A percentile compares a stretch with the other conserved stretches of the same genome.
Evolutionary conservation across 805 yeast species (phyloP).

Genomic region (Lipomyces sp.): DNA sequence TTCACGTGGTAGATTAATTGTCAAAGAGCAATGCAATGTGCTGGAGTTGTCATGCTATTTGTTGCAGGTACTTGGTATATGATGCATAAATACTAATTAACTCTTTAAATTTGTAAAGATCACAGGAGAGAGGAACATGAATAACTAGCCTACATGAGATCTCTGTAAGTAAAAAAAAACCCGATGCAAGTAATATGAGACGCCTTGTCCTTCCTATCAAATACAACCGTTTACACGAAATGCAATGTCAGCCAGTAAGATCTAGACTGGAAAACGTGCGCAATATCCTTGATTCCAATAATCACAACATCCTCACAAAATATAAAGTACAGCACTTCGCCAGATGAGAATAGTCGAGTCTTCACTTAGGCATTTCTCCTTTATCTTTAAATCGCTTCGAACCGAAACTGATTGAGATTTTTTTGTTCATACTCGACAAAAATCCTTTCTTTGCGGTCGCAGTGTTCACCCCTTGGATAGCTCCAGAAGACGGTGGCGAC

Average conservation of each 20-base stretch:
- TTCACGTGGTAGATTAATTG: not conserved
- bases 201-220: not conserved
- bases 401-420: conserved; percentile 18
- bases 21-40: not conserved
- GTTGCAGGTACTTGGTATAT: not conserved
- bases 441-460: conserved; percentile 16
- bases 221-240: not conserved
- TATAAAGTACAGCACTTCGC: not conserved
- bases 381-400: conserved; percentile 12
- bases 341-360: not conserved
- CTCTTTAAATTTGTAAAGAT: not conserved
- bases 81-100: not conserved
- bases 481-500: conserved; percentile 2
- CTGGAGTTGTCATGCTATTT: not conserved
- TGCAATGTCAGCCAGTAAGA: not conserved
- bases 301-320: not conserved
- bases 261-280: not conserved
- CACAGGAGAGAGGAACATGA: conserved; percentile 2
- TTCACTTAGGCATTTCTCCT: not conserved
- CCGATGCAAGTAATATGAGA: not conserved
- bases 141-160: not conserved
- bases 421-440: conserved; percentile 10
- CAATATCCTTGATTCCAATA: not conserved
- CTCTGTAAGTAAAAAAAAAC: not conserved
- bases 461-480: not conserved